These are phyloP conservation scores for Chaetomium cochliodes DNA, from an alignment of 495 filamentous ascomycete species.

Conservation along the genomic window DNA sequence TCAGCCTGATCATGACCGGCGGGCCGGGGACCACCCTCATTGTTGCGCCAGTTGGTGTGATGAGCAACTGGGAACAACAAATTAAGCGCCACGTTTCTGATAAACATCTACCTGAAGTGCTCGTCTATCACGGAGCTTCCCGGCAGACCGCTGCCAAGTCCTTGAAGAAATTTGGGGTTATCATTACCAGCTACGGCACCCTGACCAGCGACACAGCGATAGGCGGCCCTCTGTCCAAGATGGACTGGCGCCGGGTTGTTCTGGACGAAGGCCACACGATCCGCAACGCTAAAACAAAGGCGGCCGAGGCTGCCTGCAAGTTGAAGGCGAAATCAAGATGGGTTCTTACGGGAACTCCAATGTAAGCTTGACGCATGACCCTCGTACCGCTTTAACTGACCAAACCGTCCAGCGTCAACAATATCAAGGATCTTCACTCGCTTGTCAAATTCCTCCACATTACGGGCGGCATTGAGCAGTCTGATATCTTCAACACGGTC, in stretches of 20 bases:
- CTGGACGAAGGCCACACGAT: slow-evolving; percentile 88
- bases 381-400: neutral
- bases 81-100: slow-evolving; percentile 68
- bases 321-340: slow-evolving; percentile 73
- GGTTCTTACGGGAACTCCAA: slow-evolving; percentile 80
- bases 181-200: slow-evolving; percentile 81
- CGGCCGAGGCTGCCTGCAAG: slow-evolving; percentile 62
- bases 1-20: slow-evolving; percentile 70
- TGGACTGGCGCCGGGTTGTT: slow-evolving; percentile 78
- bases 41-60: slow-evolving; percentile 78
- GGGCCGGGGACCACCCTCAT: slow-evolving; percentile 69
- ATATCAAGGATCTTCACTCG: slow-evolving; percentile 78
- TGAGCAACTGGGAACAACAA: slow-evolving; percentile 91
- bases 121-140: slow-evolving; percentile 71
- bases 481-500: slow-evolving; percentile 71
- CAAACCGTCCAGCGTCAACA: slow-evolving; percentile 55
- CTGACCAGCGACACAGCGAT: slow-evolving; percentile 43
- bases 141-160: slow-evolving; percentile 56
- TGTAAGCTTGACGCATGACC: slow-evolving; percentile 41
- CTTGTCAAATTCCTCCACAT: slow-evolving; percentile 76
- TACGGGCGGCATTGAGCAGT: slow-evolving; percentile 71
- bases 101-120: slow-evolving; percentile 59
- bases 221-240: slow-evolving; percentile 56
- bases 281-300: slow-evolving; percentile 72
- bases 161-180: slow-evolving; percentile 63